Conservation (phyloP, 1,139 yeast genomes). For the Zygosaccharomyces sapae region DNA sequence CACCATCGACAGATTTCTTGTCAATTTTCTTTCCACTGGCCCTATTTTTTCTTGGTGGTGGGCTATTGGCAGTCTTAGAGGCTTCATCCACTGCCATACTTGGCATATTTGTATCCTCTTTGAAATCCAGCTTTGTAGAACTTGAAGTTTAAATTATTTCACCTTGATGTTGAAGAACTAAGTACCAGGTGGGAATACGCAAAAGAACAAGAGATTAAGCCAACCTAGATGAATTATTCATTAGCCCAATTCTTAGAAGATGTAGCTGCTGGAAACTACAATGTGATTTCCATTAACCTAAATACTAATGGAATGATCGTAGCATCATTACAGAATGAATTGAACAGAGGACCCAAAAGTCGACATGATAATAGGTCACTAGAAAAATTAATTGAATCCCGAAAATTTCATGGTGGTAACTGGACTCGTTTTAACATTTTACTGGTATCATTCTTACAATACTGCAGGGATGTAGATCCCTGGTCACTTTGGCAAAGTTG, state of each 20-base stretch:
- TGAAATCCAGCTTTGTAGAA: not conserved
- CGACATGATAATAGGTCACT: constrained; percentile 16
- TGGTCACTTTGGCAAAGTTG: constrained; percentile 35
- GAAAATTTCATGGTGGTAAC: constrained; percentile 19
- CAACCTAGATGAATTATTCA: constrained; percentile 12
- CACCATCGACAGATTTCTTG: constrained; percentile 5
- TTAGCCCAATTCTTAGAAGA: constrained; percentile 15
- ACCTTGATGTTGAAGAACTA: not conserved
- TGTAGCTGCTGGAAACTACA: constrained; percentile 12
- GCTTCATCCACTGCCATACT: constrained; percentile 8
- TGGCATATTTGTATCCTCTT: not conserved
- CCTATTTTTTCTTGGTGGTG: not conserved
- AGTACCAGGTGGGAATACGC: not conserved
- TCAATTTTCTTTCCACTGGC: constrained; percentile 8
- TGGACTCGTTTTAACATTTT: constrained; percentile 35
- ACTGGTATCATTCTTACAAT: constrained; percentile 27
- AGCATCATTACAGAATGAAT: constrained; percentile 28
- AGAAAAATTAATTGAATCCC: constrained; percentile 25
- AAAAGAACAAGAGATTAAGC: not conserved
- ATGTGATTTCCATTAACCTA: constrained; percentile 15
- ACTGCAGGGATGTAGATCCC: constrained; percentile 33
- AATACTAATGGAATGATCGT: constrained; percentile 26
- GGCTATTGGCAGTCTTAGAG: constrained; percentile 3
- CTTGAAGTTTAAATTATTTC: constrained; percentile 1
- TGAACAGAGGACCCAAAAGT: constrained; percentile 11